Evolutionary conservation across 2,329 filamentous ascomycete genomes (phyloP), one percentile per base, ranked within the genome.

Genomic region (Exutisphaerella laricina): DNA sequence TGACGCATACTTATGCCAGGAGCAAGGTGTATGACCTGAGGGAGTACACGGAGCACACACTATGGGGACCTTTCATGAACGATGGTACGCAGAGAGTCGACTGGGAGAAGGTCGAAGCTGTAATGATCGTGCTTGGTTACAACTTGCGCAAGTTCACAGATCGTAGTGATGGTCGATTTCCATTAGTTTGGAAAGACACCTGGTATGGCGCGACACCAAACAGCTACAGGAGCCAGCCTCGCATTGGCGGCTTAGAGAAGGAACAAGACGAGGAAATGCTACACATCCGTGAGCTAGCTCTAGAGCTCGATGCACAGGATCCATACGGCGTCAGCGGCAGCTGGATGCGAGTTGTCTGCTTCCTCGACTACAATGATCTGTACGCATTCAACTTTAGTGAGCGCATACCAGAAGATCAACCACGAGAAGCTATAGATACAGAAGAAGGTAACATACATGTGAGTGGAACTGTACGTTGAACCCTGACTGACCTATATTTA

Each of bases 61-160:
- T 71, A 25, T 89, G 85, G 84, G 85, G 85, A 0, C 85, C 85
- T 0, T 89, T 86, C 55, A 66, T 74, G 56, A 68, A 76, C 37
- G 84, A 88, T 56, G 77, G 74, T 1, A 73, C 70, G 2, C 72
- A 71, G 39, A 63, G 65, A 4, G 80, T 86, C 0, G 84, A 90
- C 62, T 90, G 85, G 85, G 84, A 89, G 63, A 86, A 85, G 66
- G 66, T 88, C 8, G 85, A 89, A 63, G 80, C 82, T 6, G 76
- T 88, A 41, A 77, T 88, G 71, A 69, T 88, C 3, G 78, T 83
- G 2, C 63, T 89, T 3, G 75, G 75, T 3, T 72, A 75, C 57
- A 88, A 87, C 58, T 70, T 84, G 39, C 63, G 67, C 28, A 58
- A 63, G 7, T 74, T 77, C 51, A 65, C 54, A 17, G 56, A 60